These are phyloP conservation scores for Xylariaceae sp. DNA, from an alignment of 2,329 filamentous ascomycete species.

Conservation along the genomic window DNA sequence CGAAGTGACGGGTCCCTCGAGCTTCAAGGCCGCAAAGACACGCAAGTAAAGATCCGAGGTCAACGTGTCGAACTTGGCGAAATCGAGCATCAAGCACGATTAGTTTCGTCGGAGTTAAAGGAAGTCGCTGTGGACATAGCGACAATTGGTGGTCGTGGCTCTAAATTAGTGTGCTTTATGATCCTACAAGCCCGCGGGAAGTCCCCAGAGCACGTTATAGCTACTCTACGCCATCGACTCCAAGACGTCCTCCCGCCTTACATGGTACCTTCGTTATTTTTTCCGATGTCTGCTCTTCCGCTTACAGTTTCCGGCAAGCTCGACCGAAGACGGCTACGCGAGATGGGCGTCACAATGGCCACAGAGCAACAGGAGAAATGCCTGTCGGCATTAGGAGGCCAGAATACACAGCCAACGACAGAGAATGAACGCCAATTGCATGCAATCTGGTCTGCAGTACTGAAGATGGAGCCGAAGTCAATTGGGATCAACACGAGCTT, in stretches of 20 bases:
- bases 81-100: constrained; percentile 10
- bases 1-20: constrained; percentile 31
- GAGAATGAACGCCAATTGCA: constrained; percentile 10
- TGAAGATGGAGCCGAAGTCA: constrained; percentile 4
- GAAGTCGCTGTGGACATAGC: constrained; percentile 20
- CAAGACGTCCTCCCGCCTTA: constrained; percentile 17
- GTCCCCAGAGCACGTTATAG: constrained; percentile 11
- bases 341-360: constrained; percentile 8
- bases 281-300: constrained; percentile 11
- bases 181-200: too few species aligned
- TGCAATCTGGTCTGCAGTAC: constrained; percentile 7
- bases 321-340: constrained; percentile 14
- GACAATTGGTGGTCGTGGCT: not conserved
- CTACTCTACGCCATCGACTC: constrained; percentile 22
- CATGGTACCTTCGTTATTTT: constrained; percentile 14
- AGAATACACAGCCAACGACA: constrained; percentile 3
- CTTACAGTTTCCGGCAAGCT: constrained; percentile 15
- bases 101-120: constrained; percentile 17
- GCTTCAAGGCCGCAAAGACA: constrained; percentile 46
- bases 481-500: constrained; percentile 1
- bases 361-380: not conserved
- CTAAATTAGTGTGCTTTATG: constrained; percentile 2
- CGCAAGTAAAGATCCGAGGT: constrained; percentile 51
- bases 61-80: constrained; percentile 42
- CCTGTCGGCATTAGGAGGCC: not conserved